Conservation (phyloP, 2,329 filamentous ascomycete species). For the Chlorencoelia australis region DNA sequence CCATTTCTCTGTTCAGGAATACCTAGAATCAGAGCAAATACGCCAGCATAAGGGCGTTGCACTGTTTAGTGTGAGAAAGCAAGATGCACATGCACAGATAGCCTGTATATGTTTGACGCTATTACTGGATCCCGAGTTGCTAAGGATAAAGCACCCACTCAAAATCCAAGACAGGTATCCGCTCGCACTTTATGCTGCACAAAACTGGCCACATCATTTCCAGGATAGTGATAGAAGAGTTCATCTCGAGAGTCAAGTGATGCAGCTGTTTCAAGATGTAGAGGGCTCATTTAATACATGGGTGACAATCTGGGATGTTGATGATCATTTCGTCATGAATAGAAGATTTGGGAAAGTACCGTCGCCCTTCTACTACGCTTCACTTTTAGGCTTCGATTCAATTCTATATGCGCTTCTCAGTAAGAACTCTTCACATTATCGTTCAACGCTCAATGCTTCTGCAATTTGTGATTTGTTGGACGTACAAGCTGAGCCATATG, state of each 20-base stretch:
- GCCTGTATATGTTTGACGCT: conserved; percentile 15
- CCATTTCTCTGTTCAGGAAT: conserved; percentile 27
- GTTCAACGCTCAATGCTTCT: too few species aligned
- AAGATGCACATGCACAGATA: conserved; percentile 10
- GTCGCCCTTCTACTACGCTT: not conserved
- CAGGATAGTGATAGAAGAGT: not conserved
- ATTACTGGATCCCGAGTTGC: not conserved
- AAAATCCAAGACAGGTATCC: conserved; percentile 5
- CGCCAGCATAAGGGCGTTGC: conserved; percentile 5
- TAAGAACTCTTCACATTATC: too few species aligned
- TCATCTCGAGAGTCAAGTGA: not conserved
- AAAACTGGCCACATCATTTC: conserved; percentile 7
- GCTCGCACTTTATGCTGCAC: conserved; percentile 5
- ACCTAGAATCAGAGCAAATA: conserved; percentile 18
- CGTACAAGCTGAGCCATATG: too few species aligned
- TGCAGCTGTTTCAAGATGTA: not conserved
- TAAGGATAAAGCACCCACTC: not conserved
- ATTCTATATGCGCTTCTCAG: too few species aligned
- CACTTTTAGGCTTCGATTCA: too few species aligned
- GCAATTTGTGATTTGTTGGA: too few species aligned
- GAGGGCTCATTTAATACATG: not conserved
- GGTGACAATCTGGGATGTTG: not conserved
- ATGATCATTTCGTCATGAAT: not conserved
- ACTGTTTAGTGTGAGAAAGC: conserved; percentile 6
- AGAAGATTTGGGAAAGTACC: not conserved